phyloP scores from a whole-genome alignment of 441 rosid genomes.

The Mallotus repandus region DNA sequence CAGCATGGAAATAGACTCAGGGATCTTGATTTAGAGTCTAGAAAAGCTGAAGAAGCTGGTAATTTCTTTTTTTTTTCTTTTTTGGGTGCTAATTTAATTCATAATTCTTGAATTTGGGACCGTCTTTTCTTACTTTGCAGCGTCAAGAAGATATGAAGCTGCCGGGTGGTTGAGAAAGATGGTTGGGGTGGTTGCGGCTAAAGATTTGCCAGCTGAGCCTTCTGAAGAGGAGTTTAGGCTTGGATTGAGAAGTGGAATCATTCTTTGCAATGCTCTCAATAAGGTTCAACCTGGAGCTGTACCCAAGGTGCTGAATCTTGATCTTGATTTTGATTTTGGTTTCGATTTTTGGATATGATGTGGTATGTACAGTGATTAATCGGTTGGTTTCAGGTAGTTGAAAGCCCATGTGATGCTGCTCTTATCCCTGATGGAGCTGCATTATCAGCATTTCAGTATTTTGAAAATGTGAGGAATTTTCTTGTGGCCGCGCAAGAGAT shows the following conservation, averaged over 20 bases:
- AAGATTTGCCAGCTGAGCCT: conserved; percentile 84
- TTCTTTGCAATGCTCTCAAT: conserved; percentile 78
- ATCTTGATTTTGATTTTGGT: neutral
- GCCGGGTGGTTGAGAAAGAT: conserved; percentile 84
- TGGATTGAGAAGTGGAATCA: conserved; percentile 86
- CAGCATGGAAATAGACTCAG: conserved; percentile 59
- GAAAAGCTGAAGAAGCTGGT: conserved; percentile 89
- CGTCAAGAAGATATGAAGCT: conserved; percentile 75
- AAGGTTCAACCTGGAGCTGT: conserved; percentile 80
- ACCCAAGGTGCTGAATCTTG: conserved; percentile 52
- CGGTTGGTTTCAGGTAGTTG: conserved; percentile 62
- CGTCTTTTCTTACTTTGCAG: conserved; percentile 33
- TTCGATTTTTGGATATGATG: neutral
- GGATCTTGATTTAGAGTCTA: conserved; percentile 69
- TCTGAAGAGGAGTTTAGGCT: conserved; percentile 84
- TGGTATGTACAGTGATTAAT: neutral
- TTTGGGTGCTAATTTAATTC: neutral
- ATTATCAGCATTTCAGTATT: conserved; percentile 91
- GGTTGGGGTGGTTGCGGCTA: conserved; percentile 81
- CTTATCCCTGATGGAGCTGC: conserved; percentile 94
- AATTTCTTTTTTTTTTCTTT: conserved; percentile 1
- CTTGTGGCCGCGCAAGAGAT: conserved; percentile 79
- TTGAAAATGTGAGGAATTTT: conserved; percentile 94
- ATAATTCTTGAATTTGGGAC: neutral
- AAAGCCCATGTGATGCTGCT: conserved; percentile 77